Evolutionary conservation across 2,329 filamentous ascomycete genomes (phyloP), one percentile per base, ranked within the genome.

Genomic region (Didymella arachidicola): DNA sequence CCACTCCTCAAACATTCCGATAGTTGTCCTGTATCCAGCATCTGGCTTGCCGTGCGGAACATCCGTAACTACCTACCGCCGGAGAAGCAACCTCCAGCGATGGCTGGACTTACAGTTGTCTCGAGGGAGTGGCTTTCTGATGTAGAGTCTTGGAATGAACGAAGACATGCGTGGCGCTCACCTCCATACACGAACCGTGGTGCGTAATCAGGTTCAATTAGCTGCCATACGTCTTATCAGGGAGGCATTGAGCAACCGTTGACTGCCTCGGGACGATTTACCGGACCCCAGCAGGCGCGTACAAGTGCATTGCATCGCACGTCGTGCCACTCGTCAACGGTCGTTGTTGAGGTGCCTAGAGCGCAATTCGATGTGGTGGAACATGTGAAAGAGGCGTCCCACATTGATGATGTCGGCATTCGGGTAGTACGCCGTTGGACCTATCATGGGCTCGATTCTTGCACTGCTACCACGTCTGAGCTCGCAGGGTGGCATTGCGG

Each of bases 331-430:
- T 54, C 46, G 27, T 42, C 51, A 41, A 59, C 45, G 38, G 30
- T 41, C 34, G 41, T 50, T 59, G 56, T 54, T 59, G 56, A 46
- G 56, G 32, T 45, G 56, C 50, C 34, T 47, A 50, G 32, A 36
- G 30, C 29, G 44, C 32, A 16, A 29, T 46, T 22, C 26, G 41
- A 59, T 7, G 39, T n/a, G 26, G 41, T 46, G 45, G 46, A 45
- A 51, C 56, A 59, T 59, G 56, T 59, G 56, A 59, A 59, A 39
- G 45, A 45, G 39, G 45, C 39, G 45, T 36, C 29, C 53, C 53
- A 56, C 29, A 38, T 49, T 56, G 43, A 54, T 46, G 36, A 34
- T 53, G 46, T 54, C 50, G 56, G 50, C 56, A 54, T 19, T 38
- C 45, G 56, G 52, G 50, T n/a, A 48, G 39, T 18, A 16, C 54